Evolutionary conservation across 2,329 filamentous ascomycete genomes (phyloP).

Genomic region (Orbilia oligospora): DNA sequence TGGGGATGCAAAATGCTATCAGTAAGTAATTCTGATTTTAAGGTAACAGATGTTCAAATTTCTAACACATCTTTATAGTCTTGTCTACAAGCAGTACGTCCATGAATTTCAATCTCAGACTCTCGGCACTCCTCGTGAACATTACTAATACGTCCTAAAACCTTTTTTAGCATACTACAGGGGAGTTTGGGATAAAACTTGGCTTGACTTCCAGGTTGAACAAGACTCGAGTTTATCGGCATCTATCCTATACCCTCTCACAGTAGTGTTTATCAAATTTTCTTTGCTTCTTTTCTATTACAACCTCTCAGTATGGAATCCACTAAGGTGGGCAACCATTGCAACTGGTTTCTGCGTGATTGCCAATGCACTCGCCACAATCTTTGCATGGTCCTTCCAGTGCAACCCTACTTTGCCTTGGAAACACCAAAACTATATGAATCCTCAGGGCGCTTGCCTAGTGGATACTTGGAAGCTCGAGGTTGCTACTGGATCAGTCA

Average conservation of each 20-base stretch:
- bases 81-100: constrained; percentile 29
- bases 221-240: constrained; percentile 37
- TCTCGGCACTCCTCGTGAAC: background rate
- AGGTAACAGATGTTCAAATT: background rate
- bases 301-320: constrained; percentile 38
- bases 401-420: constrained; percentile 34
- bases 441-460: constrained; percentile 24
- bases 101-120: background rate
- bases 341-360: constrained; percentile 27
- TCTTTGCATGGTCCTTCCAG: constrained; percentile 42
- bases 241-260: constrained; percentile 38
- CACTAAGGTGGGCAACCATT: constrained; percentile 37
- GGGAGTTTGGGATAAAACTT: constrained; percentile 46
- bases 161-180: constrained; percentile 26
- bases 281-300: constrained; percentile 44
- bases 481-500: constrained; percentile 33
- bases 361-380: constrained; percentile 27
- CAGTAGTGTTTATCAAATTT: constrained; percentile 40
- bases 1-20: constrained; percentile 41
- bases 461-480: constrained; percentile 42
- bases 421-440: constrained; percentile 45
- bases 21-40: constrained; percentile 25
- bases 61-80: constrained; percentile 29
- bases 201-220: constrained; percentile 42
- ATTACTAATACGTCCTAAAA: background rate